These are phyloP conservation scores for Sutorius australiensis DNA, from an alignment of 768 basidiomycete species.

Conservation along the genomic window DNA sequence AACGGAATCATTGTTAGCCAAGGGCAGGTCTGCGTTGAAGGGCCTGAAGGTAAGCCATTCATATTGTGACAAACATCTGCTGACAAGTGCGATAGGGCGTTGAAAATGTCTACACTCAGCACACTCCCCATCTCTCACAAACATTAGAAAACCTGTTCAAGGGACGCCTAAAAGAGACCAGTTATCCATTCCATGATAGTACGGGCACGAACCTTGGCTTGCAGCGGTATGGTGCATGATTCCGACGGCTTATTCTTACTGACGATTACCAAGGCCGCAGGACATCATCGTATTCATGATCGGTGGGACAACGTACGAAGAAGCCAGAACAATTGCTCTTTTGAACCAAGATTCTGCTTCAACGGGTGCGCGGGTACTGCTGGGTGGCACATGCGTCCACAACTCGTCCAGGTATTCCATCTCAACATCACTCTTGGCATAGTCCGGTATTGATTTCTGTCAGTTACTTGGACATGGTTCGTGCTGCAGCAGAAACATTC, in stretches of 20 bases:
- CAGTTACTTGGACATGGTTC: conserved; percentile 89
- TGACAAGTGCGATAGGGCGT: conserved; percentile 62
- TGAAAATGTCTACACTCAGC: conserved; percentile 98
- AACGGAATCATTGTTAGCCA: conserved; percentile 89
- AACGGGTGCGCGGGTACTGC: conserved; percentile 70
- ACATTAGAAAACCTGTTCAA: conserved; percentile 87
- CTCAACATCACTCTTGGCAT: not conserved
- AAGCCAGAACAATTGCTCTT: conserved; percentile 79
- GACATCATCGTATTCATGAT: conserved; percentile 97
- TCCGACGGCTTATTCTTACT: not conserved
- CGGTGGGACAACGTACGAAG: conserved; percentile 95
- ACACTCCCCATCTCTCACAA: conserved; percentile 88
- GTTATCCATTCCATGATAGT: conserved; percentile 84
- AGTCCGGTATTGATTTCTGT: conserved; percentile 7
- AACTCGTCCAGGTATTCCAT: conserved; percentile 80
- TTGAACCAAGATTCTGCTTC: conserved; percentile 77
- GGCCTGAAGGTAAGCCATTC: conserved; percentile 74
- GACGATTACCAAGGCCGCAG: conserved; percentile 61
- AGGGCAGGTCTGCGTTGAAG: conserved; percentile 91
- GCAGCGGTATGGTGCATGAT: conserved; percentile 50
- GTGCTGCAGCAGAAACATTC: conserved; percentile 61
- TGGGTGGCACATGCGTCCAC: conserved; percentile 94
- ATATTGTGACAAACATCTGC: not conserved
- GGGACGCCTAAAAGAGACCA: conserved; percentile 81
- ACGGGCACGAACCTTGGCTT: conserved; percentile 63